Conservation (phyloP, 257 asterid genomes). For the Nicotiana benthamiana region DNA sequence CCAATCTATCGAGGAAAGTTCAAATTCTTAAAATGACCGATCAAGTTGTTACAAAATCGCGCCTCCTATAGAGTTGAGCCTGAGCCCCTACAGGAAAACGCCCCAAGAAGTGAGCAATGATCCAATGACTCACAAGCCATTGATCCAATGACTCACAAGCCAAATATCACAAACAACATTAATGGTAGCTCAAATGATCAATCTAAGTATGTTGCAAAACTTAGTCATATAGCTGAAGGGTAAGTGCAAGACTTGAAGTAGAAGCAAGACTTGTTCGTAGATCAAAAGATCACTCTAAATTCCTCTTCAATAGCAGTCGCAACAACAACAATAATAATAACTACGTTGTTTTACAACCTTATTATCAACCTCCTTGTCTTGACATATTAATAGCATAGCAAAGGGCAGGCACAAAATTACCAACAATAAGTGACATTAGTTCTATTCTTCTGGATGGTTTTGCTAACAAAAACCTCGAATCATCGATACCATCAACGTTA, state of each 20-base stretch:
- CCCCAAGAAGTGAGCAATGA: no score
- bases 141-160: constrained; percentile 27
- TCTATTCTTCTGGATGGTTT: not conserved
- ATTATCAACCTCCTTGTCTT: constrained; percentile 12
- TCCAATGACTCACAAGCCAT: no score
- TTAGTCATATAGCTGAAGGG: constrained; percentile 35
- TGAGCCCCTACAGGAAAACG: no score
- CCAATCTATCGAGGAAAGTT: no score
- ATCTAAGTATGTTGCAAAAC: constrained; percentile 18
- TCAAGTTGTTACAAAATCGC: no score
- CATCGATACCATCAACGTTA: not conserved
- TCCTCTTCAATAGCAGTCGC: not conserved
- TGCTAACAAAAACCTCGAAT: not conserved
- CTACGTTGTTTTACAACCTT: not conserved
- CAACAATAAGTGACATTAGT: not conserved
- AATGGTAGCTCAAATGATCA: not conserved
- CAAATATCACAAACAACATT: not conserved
- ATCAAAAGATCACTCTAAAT: not conserved
- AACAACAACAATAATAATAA: not conserved
- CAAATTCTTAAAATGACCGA: no score
- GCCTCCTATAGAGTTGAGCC: no score
- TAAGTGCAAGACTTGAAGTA: constrained; percentile 29
- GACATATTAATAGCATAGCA: constrained; percentile 21
- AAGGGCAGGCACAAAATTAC: not conserved
- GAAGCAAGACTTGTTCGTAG: constrained; percentile 20